Evolutionary conservation across 1,139 yeast genomes (phyloP), one percentile per base, ranked within the genome.

Genomic region (Debaryomyces sp.): DNA sequence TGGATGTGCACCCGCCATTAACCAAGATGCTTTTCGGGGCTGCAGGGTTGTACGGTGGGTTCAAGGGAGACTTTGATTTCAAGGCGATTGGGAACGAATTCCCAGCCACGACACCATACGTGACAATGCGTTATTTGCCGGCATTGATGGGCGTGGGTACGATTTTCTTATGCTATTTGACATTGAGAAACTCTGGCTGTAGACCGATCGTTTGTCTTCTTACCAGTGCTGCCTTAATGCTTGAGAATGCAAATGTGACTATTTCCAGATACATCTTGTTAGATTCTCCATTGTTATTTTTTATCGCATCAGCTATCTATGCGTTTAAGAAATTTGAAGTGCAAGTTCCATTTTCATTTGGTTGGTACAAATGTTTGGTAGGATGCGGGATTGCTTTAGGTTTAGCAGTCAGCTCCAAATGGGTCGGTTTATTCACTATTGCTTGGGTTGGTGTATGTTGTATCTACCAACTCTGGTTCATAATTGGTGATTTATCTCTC

Each of bases 341-440:
- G 57, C 88, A 86, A 64, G 77, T 77, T 34, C 90, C 96, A n/a
- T 85, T 89, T 64, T 60, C 88, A 17, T 64, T 70, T 44, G 73
- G 70, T 46, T 91, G 97, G 92, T 87, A 73, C 70, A 82, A 83
- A 61, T 77, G 86, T 49, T 73, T 95, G 62, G 49, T 87, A 23
- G 79, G 89, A 39, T 83, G 96, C 35, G 96, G 96, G 53, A 69
- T 90, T 45, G 87, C 87, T 15, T 75, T 95, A 48, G 99, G 99
- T 44, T 82, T 95, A 50, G 94, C 98, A 2, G 76, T 87, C 30
- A 83, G 92, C 40, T 85, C 96, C 41, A 95, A 95, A 68, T 94
- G 99, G 98, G 98, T 94, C 43, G 99, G 99, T 47, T 73, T 94
- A 43, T 94, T 94, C 76, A 94, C 99, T 35, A 70, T 92, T 56